A percentile compares a stretch with the other conserved stretches of the same genome.
phyloP scores from a whole-genome alignment of 129 eudicot genomes.

The Helichrysum umbraculigerum region DNA sequence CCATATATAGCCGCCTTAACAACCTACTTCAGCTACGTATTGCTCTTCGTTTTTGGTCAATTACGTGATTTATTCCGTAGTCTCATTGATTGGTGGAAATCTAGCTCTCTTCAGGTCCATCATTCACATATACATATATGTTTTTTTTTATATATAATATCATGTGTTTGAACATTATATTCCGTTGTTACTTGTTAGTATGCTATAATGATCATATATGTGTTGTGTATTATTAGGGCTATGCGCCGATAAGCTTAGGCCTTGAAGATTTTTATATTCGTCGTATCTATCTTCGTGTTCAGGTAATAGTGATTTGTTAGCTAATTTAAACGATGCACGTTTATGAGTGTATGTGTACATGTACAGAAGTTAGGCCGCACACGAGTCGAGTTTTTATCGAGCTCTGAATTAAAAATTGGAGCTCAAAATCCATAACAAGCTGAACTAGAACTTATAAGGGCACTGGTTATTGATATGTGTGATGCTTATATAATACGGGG shows the following conservation, averaged over 20 bases:
- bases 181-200: neutral
- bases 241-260: slow-evolving; percentile 93
- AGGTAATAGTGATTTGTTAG: slow-evolving; percentile 44
- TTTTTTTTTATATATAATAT: neutral
- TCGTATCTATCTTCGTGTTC: slow-evolving; percentile 79
- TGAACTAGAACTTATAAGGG: too few species aligned
- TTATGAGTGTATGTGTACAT: neutral
- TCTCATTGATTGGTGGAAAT: slow-evolving; percentile 52
- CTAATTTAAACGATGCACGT: too few species aligned
- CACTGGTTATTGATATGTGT: too few species aligned
- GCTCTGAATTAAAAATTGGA: too few species aligned
- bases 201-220: neutral
- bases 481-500: too few species aligned
- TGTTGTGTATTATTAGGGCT: slow-evolving; percentile 56
- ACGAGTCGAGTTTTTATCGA: too few species aligned
- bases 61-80: slow-evolving; percentile 66
- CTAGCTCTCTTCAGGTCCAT: slow-evolving; percentile 51
- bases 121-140: neutral
- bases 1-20: slow-evolving; percentile 28
- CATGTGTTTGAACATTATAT: neutral
- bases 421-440: too few species aligned
- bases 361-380: too few species aligned
- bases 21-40: slow-evolving; percentile 68
- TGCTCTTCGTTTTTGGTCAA: slow-evolving; percentile 71
- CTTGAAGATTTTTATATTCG: slow-evolving; percentile 91